Evolutionary conservation across 495 filamentous ascomycete genomes (phyloP).

Genomic region (Daldinia decipiens): DNA sequence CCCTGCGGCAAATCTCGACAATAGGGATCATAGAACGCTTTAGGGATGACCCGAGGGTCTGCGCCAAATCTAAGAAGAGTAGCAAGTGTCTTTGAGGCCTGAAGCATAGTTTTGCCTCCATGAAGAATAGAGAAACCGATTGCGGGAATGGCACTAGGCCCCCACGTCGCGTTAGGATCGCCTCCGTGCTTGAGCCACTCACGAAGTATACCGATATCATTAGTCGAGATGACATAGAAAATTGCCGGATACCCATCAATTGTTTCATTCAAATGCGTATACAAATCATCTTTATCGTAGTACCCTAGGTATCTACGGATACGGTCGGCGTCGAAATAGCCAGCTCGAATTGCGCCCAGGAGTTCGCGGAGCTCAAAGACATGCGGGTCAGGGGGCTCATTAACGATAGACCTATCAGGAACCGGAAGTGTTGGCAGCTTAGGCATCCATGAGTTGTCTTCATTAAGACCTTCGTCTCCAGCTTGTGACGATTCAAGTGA

Average conservation of each 20-base stretch:
- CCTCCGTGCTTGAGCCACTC: conserved; percentile 1
- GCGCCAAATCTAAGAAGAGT: neutral
- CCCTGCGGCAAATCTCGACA: conserved; percentile 38
- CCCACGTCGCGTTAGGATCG: neutral
- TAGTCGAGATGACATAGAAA: neutral
- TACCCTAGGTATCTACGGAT: neutral
- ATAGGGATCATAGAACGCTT: conserved; percentile 48
- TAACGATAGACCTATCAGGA: neutral
- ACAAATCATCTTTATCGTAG: neutral
- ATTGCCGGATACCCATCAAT: neutral
- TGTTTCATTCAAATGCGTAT: neutral
- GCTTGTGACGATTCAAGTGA: neutral
- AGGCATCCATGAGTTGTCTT: neutral
- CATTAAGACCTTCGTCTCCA: neutral
- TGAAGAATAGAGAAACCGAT: neutral
- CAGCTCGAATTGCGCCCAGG: neutral
- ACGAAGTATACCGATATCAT: neutral
- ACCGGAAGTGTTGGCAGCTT: neutral
- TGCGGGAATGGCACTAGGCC: neutral
- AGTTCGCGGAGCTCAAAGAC: neutral
- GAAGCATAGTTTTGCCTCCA: neutral
- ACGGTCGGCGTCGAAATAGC: neutral
- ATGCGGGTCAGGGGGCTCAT: neutral
- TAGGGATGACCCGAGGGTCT: conserved; percentile 44
- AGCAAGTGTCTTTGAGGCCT: neutral